Evolutionary conservation across 2,329 filamentous ascomycete species (phyloP), one percentile per base, ranked within the genome.

Genomic region (Fusarium chaquense): DNA sequence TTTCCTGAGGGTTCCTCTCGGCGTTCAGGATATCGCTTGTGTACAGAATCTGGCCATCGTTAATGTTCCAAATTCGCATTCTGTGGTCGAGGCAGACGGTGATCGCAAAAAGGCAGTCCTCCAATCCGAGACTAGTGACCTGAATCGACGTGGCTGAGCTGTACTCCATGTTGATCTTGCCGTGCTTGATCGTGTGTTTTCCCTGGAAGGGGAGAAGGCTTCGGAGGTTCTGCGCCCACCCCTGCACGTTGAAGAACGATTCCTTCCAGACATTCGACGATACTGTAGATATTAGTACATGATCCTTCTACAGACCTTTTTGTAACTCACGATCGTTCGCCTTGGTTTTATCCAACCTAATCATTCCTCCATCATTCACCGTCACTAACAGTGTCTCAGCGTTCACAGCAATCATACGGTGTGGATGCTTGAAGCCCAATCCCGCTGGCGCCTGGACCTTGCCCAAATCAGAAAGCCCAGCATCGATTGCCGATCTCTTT

Each of bases 41-140:
- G 58, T 89, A 89, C 7, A 93, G 87, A 57, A 97, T 87, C 76
- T 90, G 92, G 47, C 94, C 94, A 40, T 88, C 92, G n/a, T 88
- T 84, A 33, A 95, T 84, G 76, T 97, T 96, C 95, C 96, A 98
- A 40, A 96, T 90, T 75, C 94, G 90, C 76, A 99, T 82, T 13
- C 90, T 91, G 77, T 99, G 94, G 73, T 99, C 94, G 63, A 99
- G 83, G 68, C 92, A 96, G 50, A 97, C 89, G 0, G 94, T 94
- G 73, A 97, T 93, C 3, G 87, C 83, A 70, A 88, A 90, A 2
- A 84, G 80, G 8, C 80, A 80, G 51, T 83, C 79, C 11, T 85
- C 81, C 22, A 86, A 77, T 5, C 85, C 86, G 63, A 88, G 79
- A 30, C 81, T 79, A 13, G 85, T 84, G 53, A 86, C 78, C 77